Evolutionary conservation across 225 moss, liverwort and hornwort genomes (phyloP), one percentile per base, ranked within the genome.

Genomic region (Bryoerythrophyllum caledonicum): DNA sequence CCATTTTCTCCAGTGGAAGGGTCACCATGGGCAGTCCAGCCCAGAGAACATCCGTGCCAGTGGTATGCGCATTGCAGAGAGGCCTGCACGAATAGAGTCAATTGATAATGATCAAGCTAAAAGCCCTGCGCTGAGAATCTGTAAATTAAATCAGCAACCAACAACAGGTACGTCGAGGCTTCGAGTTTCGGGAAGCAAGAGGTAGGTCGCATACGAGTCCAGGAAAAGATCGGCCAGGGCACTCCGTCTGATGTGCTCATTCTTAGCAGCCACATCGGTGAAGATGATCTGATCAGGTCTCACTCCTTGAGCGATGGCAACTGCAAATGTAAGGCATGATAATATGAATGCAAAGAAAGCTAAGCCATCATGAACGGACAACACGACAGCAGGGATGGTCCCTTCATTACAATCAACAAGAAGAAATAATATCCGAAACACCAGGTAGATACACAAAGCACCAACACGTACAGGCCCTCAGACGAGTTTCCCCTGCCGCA

Each of bases 1-100:
- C 99, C 99, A 99, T 99, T 81, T 99, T 99, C 80, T 95, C 88
- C 66, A 99, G 88, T 23, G 99, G 99, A 40, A 95, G 81, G n/a
- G 99, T 99, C 28, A 99, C 88, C 93, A 99, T 95, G 15, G 99
- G 99, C 56, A 99, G 86, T 78, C 99, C 99, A 63, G 95, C 95
- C 99, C 99, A 99, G n/a, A 95, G 68, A 65, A 99, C 93, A 83
- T 99, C 99, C 43, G 99, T 99, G 71, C 99, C 99, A 61, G 95
- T 99, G 24, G 99, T 99, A 75, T 99, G 99, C 3, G 99, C 99
- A 65, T 99, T 99, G 85, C 99, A 99, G 24, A 99, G 93, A 67
- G 99, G 99, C 72, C 99, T 99, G 80, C 74, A 85, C 8, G 35
- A 28, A 79, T 35, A 13, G 17, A 60, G 65, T 41, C n/a, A 21